These are phyloP conservation scores for Biscogniauxia sp. DNA, from an alignment of 2,329 filamentous ascomycete species.

Conservation along the genomic window DNA sequence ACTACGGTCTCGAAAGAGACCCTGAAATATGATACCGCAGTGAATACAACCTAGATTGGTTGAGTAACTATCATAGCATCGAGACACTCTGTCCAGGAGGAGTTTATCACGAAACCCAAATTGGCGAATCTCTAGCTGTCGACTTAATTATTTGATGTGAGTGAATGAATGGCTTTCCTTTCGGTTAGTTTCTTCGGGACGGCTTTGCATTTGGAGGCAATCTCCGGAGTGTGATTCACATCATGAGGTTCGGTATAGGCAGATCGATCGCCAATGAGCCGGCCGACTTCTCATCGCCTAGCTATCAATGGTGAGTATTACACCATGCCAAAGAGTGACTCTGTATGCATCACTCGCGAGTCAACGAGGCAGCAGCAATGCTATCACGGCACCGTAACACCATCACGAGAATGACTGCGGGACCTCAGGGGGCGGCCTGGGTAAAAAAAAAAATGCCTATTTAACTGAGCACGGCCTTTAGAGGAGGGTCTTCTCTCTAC, in stretches of 20 bases:
- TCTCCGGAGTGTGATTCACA: neutral
- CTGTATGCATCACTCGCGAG: neutral
- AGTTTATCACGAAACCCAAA: neutral
- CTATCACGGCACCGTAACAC: neutral
- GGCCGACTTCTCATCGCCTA: neutral
- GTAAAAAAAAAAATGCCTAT: neutral
- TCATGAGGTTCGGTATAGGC: neutral
- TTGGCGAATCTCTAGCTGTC: neutral
- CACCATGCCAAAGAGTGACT: neutral
- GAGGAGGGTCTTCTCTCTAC: neutral
- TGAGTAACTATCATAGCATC: neutral
- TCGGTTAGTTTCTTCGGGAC: neutral
- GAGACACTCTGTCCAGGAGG: neutral
- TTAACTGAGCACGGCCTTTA: neutral
- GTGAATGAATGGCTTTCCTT: neutral
- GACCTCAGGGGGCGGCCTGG: neutral
- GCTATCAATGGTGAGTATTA: neutral
- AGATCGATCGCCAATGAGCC: neutral
- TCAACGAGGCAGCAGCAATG: neutral
- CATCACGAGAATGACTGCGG: neutral
- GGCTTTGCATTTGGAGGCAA: neutral
- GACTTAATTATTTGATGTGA: neutral
- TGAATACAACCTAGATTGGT: neutral
- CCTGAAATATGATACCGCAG: no score
- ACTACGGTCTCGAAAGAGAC: neutral